These are phyloP conservation scores for Ganoderma boninense DNA, from an alignment of 1,284 basidiomycete species.

Conservation along the genomic window DNA sequence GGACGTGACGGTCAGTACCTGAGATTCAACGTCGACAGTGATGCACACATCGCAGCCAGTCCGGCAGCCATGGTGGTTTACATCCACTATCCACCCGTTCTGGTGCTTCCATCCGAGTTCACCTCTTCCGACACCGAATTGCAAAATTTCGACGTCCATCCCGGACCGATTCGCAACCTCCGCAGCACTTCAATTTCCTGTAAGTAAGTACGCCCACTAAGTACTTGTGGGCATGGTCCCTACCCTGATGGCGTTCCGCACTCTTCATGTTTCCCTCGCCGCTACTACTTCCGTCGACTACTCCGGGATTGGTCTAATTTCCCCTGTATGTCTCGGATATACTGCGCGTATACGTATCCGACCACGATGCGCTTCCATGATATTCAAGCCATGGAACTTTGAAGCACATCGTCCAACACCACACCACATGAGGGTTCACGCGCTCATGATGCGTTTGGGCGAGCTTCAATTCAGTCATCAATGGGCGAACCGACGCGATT, in stretches of 20 bases:
- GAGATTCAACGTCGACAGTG: neutral
- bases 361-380: neutral
- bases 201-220: no score
- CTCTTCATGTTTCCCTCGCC: neutral
- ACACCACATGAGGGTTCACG: neutral
- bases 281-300: neutral
- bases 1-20: neutral
- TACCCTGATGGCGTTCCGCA: no score
- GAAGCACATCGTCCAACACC: neutral
- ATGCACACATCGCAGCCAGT: neutral
- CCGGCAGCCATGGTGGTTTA: neutral
- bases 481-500: neutral
- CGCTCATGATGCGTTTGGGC: neutral
- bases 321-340: neutral
- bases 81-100: neutral
- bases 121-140: neutral
- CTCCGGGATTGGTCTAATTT: neutral
- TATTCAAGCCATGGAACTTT: neutral
- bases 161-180: neutral
- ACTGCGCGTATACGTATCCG: neutral
- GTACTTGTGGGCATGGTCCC: no score
- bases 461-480: neutral
- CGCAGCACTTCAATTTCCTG: neutral
- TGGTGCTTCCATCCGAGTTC: neutral
- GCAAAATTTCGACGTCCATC: no score